Conservation (phyloP, 208 protist species). For the Wallacemonas rigidus region DNA sequence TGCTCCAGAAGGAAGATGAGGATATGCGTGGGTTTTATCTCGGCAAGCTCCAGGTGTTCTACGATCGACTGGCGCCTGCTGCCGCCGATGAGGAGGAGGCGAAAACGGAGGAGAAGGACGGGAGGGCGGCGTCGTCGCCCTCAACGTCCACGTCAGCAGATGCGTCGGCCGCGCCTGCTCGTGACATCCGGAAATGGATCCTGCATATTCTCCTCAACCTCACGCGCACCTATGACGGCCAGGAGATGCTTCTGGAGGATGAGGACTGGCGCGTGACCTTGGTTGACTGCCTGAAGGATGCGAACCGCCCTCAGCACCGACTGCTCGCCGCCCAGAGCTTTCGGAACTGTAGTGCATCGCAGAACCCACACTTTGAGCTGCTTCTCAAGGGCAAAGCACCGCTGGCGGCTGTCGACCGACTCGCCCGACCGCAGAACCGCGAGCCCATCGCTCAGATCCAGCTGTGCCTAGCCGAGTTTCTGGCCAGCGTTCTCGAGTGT, state of each 20-base stretch:
- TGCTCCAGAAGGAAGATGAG: slow-evolving; percentile 78
- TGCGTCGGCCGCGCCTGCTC: slow-evolving; percentile 17
- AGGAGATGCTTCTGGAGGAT: slow-evolving; percentile 74
- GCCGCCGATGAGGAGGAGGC: slow-evolving; percentile 22
- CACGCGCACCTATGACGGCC: slow-evolving; percentile 70
- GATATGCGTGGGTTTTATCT: slow-evolving; percentile 86
- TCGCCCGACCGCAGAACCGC: slow-evolving; percentile 23
- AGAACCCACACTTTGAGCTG: slow-evolving; percentile 40
- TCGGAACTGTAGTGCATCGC: slow-evolving; percentile 70
- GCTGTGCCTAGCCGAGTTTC: slow-evolving; percentile 60
- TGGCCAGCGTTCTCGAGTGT: slow-evolving; percentile 59
- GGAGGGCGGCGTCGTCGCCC: neutral
- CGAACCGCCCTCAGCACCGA: slow-evolving; percentile 38
- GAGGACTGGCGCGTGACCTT: slow-evolving; percentile 67
- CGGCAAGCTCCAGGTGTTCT: slow-evolving; percentile 66
- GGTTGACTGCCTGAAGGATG: slow-evolving; percentile 35
- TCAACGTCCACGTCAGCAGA: neutral
- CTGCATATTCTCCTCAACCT: slow-evolving; percentile 82
- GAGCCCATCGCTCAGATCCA: slow-evolving; percentile 52
- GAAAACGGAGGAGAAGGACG: slow-evolving; percentile 10
- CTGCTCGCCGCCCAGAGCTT: slow-evolving; percentile 72
- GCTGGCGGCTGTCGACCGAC: slow-evolving; percentile 46
- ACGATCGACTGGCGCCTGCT: slow-evolving; percentile 32
- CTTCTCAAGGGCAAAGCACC: slow-evolving; percentile 56
- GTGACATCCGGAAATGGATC: slow-evolving; percentile 75